Evolutionary conservation across 139 green algal genomes (phyloP).

Genomic region (Chlamydomonas applanata): DNA sequence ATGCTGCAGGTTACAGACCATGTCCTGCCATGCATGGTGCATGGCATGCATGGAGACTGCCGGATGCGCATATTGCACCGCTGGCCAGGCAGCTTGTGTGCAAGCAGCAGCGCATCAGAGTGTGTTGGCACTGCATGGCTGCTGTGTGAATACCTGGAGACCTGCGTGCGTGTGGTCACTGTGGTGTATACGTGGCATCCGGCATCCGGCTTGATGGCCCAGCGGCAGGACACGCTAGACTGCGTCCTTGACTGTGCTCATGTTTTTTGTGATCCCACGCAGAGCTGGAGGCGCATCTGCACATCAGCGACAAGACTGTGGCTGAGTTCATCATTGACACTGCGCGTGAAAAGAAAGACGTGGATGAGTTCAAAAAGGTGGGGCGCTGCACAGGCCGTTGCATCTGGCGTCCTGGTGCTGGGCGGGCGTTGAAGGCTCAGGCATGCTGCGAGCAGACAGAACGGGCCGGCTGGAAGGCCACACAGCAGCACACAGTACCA

Average conservation of each 20-base stretch:
- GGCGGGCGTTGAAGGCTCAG: background rate
- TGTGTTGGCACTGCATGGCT: too few species aligned
- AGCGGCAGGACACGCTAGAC: background rate
- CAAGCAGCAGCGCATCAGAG: too few species aligned
- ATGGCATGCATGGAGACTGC: background rate
- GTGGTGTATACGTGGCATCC: too few species aligned
- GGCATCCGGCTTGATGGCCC: too few species aligned
- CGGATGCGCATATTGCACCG: background rate
- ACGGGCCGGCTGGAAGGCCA: too few species aligned
- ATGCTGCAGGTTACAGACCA: background rate
- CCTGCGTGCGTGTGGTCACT: too few species aligned
- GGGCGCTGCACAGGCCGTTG: background rate
- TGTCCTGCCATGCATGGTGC: background rate
- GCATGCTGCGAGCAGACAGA: background rate
- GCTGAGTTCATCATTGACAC: slow-evolving; percentile 95
- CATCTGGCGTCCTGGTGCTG: too few species aligned
- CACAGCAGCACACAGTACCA: too few species aligned
- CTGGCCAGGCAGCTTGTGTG: too few species aligned
- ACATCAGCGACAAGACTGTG: slow-evolving; percentile 91
- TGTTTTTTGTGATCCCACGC: slow-evolving; percentile 11
- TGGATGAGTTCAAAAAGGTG: slow-evolving; percentile 67
- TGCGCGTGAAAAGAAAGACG: slow-evolving; percentile 50
- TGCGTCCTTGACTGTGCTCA: background rate
- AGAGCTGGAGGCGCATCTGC: slow-evolving; percentile 95
- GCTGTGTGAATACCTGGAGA: too few species aligned